Evolutionary conservation across 495 filamentous ascomycete genomes (phyloP).

Genomic region (Pseudotulostoma volvatum): DNA sequence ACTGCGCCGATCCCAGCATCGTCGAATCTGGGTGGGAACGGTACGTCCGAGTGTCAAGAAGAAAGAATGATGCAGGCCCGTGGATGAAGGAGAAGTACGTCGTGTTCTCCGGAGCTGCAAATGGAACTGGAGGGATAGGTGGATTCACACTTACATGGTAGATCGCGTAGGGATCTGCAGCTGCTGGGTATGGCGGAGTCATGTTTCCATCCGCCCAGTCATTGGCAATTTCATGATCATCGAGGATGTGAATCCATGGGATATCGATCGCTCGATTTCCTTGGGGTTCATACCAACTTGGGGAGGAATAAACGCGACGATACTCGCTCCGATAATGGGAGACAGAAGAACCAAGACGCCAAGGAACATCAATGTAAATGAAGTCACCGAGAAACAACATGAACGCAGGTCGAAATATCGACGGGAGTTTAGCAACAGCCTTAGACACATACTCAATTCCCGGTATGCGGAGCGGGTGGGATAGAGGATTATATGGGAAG

Average conservation of each 20-base stretch:
- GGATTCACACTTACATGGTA: conserved; percentile 82
- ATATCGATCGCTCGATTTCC: conserved; percentile 35
- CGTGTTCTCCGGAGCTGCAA: conserved; percentile 30
- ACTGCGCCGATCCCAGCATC: conserved; percentile 71
- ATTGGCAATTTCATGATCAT: conserved; percentile 92
- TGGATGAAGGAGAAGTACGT: conserved; percentile 80
- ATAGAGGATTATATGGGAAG: conserved; percentile 70
- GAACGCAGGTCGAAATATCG: conserved; percentile 47
- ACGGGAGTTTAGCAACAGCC: conserved; percentile 42
- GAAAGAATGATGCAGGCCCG: conserved; percentile 84
- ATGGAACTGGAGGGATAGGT: conserved; percentile 33
- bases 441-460: conserved; percentile 51
- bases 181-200: conserved; percentile 53
- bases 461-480: conserved; percentile 65
- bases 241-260: conserved; percentile 89
- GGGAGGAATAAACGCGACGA: conserved; percentile 81
- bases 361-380: conserved; percentile 89
- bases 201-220: conserved; percentile 64
- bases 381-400: conserved; percentile 99
- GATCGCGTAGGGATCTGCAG: conserved; percentile 70
- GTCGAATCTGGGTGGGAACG: conserved; percentile 58
- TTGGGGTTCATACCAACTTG: conserved; percentile 59
- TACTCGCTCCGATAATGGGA: conserved; percentile 82
- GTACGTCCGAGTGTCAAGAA: conserved; percentile 83
- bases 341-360: conserved; percentile 49